These are phyloP conservation scores for Nyssa sinensis DNA, from an alignment of 148 eudicot species.

Conservation along the genomic window DNA sequence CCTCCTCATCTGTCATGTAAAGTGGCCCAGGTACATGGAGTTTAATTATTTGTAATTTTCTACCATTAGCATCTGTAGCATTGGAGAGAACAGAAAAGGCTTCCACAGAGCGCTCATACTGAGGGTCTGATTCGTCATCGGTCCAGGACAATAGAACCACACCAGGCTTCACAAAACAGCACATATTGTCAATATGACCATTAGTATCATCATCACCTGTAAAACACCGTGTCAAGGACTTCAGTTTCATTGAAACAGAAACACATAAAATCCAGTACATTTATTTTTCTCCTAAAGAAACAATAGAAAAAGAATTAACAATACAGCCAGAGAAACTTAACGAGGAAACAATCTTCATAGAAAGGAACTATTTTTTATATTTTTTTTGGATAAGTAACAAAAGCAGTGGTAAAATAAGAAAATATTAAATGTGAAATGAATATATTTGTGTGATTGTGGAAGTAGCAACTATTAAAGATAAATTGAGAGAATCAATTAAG, in stretches of 20 bases:
- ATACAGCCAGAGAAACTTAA: background rate
- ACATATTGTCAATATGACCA: constrained; percentile 92
- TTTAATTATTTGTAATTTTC: constrained; percentile 78
- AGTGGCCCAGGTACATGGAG: constrained; percentile 89
- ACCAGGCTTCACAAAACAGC: constrained; percentile 92
- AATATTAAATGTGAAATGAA: too few species aligned
- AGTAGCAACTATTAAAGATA: too few species aligned
- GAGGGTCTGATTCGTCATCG: constrained; percentile 81
- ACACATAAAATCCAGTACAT: background rate
- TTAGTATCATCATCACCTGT: constrained; percentile 97
- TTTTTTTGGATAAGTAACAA: too few species aligned
- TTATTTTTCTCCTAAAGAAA: background rate
- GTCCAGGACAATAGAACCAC: constrained; percentile 88
- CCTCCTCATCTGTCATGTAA: constrained; percentile 84
- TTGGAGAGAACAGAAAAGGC: constrained; percentile 69
- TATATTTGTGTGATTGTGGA: too few species aligned
- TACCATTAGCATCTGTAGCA: constrained; percentile 72
- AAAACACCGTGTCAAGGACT: constrained; percentile 9
- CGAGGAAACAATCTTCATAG: background rate
- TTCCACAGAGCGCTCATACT: constrained; percentile 69
- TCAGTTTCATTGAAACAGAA: background rate
- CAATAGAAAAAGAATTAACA: background rate
- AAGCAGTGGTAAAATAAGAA: too few species aligned
- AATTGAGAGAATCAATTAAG: too few species aligned
- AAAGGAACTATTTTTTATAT: too few species aligned